Evolutionary conservation across 2,329 filamentous ascomycete species (phyloP).

Genomic region (Monosporascus ibericus): DNA sequence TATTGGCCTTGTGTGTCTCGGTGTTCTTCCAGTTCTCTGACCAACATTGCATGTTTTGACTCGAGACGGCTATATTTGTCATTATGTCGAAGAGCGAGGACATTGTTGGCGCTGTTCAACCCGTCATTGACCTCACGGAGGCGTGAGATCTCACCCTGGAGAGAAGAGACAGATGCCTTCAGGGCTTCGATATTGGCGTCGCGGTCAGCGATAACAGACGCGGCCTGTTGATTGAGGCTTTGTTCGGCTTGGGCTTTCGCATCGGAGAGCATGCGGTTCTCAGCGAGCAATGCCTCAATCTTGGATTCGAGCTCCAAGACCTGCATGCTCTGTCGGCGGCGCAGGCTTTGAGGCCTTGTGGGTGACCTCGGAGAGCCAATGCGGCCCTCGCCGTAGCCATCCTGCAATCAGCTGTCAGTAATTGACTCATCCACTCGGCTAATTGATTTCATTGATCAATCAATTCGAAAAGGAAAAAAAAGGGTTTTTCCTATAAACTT

Average conservation of each 20-base stretch:
- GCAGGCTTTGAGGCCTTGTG: slow-evolving; percentile 90
- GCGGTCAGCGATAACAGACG: slow-evolving; percentile 69
- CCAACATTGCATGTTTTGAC: slow-evolving; percentile 57
- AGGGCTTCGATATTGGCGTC: slow-evolving; percentile 83
- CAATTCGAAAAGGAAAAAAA: slow-evolving; percentile 9
- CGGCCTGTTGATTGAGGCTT: slow-evolving; percentile 57
- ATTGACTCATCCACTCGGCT: neutral
- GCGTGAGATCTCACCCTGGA: slow-evolving; percentile 75
- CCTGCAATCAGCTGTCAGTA: slow-evolving; percentile 45
- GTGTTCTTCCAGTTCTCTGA: slow-evolving; percentile 63
- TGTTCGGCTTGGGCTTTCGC: slow-evolving; percentile 66
- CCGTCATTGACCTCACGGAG: slow-evolving; percentile 78
- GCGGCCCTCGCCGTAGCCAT: slow-evolving; percentile 87
- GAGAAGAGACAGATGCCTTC: slow-evolving; percentile 68
- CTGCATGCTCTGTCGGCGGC: slow-evolving; percentile 96
- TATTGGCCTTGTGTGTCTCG: slow-evolving; percentile 58
- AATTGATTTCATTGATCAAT: slow-evolving; percentile 5
- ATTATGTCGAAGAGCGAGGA: slow-evolving; percentile 69
- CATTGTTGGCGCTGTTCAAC: slow-evolving; percentile 69
- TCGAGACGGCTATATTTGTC: slow-evolving; percentile 64
- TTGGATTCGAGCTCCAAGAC: slow-evolving; percentile 83
- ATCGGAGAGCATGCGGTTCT: slow-evolving; percentile 75
- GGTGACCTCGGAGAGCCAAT: slow-evolving; percentile 85
- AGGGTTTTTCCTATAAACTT: slow-evolving; percentile 45
- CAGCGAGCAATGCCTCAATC: slow-evolving; percentile 76